Percentiles rank a stretch among this genome's conserved stretches.
Evolutionary conservation across 208 protist genomes (phyloP).

Genomic region (Crithidia sp.): DNA sequence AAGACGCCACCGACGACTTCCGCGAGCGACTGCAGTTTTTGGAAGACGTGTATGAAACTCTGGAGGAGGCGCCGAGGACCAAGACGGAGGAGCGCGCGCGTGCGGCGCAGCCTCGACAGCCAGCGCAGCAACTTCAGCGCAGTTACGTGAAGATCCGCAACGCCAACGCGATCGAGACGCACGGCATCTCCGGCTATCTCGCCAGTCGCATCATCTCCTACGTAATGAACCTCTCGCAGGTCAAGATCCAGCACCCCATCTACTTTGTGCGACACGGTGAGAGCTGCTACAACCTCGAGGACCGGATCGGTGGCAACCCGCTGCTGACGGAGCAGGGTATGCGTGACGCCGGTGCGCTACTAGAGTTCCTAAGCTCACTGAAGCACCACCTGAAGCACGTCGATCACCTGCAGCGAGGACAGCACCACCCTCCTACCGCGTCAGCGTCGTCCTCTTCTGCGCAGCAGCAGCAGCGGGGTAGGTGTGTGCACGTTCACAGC

Average conservation of each 20-base stretch:
- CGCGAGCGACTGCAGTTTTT: slow-evolving; percentile 53
- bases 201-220: slow-evolving; percentile 82
- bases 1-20: slow-evolving; percentile 63
- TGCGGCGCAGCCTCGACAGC: background rate
- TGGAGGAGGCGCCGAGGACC: slow-evolving; percentile 30
- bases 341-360: slow-evolving; percentile 61
- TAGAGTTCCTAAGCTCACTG: slow-evolving; percentile 82
- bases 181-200: slow-evolving; percentile 77
- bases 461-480: background rate
- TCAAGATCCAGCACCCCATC: slow-evolving; percentile 88
- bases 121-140: background rate
- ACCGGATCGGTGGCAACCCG: slow-evolving; percentile 89
- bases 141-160: slow-evolving; percentile 73
- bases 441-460: background rate
- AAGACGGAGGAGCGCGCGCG: background rate
- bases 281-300: slow-evolving; percentile 83
- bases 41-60: slow-evolving; percentile 58
- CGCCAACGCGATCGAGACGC: slow-evolving; percentile 59
- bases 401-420: slow-evolving; percentile 12
- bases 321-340: slow-evolving; percentile 75
- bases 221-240: slow-evolving; percentile 87
- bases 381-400: slow-evolving; percentile 49
- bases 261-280: slow-evolving; percentile 91
- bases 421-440: background rate
- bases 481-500: background rate